These are phyloP conservation scores for Paralagenidium karlingii DNA, from an alignment of 352 stramenopile species.

Conservation along the genomic window DNA sequence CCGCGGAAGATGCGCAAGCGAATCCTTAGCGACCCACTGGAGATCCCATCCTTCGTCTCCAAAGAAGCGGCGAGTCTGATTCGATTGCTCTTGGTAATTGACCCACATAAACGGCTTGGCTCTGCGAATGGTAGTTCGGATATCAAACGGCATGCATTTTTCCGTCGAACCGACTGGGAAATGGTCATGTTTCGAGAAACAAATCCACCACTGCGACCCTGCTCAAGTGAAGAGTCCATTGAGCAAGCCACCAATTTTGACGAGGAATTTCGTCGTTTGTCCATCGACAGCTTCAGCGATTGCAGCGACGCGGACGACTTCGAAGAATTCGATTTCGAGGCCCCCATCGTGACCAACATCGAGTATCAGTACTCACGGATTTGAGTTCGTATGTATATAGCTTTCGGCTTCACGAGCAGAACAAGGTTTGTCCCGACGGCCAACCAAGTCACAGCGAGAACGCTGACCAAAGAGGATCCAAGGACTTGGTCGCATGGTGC, in stretches of 20 bases:
- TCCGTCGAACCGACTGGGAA: constrained; percentile 49
- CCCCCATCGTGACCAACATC: constrained; percentile 24
- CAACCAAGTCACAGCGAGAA: too few relatives aligned
- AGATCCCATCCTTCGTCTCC: constrained; percentile 39
- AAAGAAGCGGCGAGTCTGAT: constrained; percentile 34
- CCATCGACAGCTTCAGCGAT: constrained; percentile 25
- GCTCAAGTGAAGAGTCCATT: constrained; percentile 20
- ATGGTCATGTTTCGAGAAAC: constrained; percentile 44
- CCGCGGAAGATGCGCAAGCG: constrained; percentile 24
- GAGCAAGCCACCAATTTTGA: constrained; percentile 77
- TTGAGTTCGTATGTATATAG: too few relatives aligned
- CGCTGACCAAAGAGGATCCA: too few relatives aligned
- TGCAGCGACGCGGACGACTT: constrained; percentile 79
- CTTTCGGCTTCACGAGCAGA: too few relatives aligned
- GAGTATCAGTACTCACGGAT: constrained; percentile 43
- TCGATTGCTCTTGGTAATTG: constrained; percentile 22
- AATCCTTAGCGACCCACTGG: constrained; percentile 36
- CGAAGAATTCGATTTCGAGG: constrained; percentile 79
- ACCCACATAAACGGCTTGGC: constrained; percentile 36
- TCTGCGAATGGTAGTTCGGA: constrained; percentile 27
- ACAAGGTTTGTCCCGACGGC: too few relatives aligned
- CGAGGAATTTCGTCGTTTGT: constrained; percentile 64
- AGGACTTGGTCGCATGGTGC: too few relatives aligned
- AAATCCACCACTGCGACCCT: constrained; percentile 52
- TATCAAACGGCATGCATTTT: constrained; percentile 52